Evolutionary conservation across 2,329 filamentous ascomycete species (phyloP).

Genomic region (Aspergillus sojae): DNA sequence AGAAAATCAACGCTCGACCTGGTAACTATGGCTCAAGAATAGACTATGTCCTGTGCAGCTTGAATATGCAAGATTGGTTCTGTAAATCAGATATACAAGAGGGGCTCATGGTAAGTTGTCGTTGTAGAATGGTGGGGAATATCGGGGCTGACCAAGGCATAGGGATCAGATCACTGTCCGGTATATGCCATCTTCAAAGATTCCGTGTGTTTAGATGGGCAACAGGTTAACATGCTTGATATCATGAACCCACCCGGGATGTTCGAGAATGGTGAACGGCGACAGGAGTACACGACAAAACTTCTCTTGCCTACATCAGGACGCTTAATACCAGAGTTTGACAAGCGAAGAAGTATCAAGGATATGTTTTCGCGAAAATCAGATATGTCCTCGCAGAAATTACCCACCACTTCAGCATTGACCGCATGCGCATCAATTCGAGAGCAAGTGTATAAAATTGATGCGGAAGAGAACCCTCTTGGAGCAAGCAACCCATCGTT

Average conservation of each 20-base stretch:
- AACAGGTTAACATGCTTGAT: constrained; percentile 63
- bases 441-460: neutral
- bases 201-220: constrained; percentile 55
- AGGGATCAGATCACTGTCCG: constrained; percentile 94
- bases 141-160: constrained; percentile 1
- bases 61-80: constrained; percentile 79
- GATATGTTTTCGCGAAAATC: constrained; percentile 82
- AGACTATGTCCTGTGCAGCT: constrained; percentile 86
- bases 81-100: constrained; percentile 84
- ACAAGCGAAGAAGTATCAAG: constrained; percentile 79
- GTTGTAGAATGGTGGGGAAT: neutral
- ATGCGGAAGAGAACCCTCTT: neutral
- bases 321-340: constrained; percentile 83
- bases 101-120: constrained; percentile 67
- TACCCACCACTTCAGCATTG: constrained; percentile 7
- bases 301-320: constrained; percentile 74
- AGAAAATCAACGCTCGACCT: constrained; percentile 90
- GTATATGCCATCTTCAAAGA: constrained; percentile 78
- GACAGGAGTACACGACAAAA: constrained; percentile 67
- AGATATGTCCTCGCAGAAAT: constrained; percentile 22
- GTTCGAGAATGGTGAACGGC: constrained; percentile 68
- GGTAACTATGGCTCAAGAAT: constrained; percentile 92
- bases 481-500: no score
- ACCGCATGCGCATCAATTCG: neutral
- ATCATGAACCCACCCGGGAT: constrained; percentile 76